These are phyloP conservation scores for Spencermartinsiella europaea DNA, from an alignment of 805 yeast species.

Conservation along the genomic window DNA sequence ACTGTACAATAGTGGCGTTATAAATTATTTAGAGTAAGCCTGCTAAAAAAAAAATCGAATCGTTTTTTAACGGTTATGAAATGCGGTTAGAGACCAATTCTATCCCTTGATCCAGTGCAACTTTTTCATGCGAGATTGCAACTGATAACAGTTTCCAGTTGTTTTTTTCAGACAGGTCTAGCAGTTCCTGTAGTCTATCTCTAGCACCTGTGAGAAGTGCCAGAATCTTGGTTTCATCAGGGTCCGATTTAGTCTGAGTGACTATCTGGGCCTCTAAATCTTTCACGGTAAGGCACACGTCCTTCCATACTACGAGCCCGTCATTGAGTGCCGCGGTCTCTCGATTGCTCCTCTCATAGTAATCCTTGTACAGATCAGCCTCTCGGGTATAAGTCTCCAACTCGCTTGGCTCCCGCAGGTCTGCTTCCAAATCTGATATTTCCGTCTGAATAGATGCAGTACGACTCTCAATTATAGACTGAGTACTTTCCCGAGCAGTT, in stretches of 20 bases:
- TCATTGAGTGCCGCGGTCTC: slow-evolving; percentile 16
- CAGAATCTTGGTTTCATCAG: slow-evolving; percentile 18
- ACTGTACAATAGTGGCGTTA: neutral
- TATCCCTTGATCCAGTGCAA: slow-evolving; percentile 23
- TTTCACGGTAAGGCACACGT: slow-evolving; percentile 11
- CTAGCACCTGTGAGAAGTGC: slow-evolving; percentile 13
- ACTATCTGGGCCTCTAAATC: slow-evolving; percentile 21
- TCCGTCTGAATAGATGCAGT: slow-evolving; percentile 10
- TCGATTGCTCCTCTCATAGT: slow-evolving; percentile 2
- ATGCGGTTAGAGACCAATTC: slow-evolving; percentile 16
- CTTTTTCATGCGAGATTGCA: slow-evolving; percentile 30
- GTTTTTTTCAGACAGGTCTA: slow-evolving; percentile 16
- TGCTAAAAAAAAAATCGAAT: too few species aligned
- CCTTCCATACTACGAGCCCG: slow-evolving; percentile 19
- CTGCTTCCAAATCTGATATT: slow-evolving; percentile 2
- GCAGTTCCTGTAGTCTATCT: slow-evolving; percentile 10
- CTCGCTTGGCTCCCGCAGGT: slow-evolving; percentile 11
- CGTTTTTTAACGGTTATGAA: too few species aligned
- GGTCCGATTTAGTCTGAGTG: slow-evolving; percentile 5
- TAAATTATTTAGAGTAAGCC: too few species aligned
- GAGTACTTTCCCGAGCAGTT: neutral
- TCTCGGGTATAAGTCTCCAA: slow-evolving; percentile 8
- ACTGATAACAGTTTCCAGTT: slow-evolving; percentile 27
- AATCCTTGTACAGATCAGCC: slow-evolving; percentile 11
- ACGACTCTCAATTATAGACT: slow-evolving; percentile 10